Evolutionary conservation across 305 asterid species (phyloP), one percentile per base, ranked within the genome.

Genomic region (Caryopteris hybrid): DNA sequence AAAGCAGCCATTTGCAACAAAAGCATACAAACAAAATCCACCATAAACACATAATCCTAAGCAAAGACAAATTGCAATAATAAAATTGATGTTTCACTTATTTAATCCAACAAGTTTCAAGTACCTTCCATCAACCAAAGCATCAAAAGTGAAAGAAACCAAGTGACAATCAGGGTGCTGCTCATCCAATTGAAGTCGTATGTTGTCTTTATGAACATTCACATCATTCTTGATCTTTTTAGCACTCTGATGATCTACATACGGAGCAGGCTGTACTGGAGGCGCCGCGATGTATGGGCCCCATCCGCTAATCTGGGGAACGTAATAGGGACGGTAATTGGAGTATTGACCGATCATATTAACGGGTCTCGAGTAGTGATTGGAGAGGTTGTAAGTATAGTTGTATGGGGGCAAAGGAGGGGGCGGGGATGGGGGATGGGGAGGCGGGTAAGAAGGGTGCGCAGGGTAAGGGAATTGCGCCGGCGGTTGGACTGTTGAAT

Each of bases 181-280:
- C 65, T 75, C 89, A 68, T 92, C 97, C 67, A 85, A 70, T 36
- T 82, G 87, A 67, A 92, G 73, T 83, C 27, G 78, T 34, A 92
- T 85, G 2, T 91, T 90, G 66, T 88, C 97, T 63, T 86, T 90
- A 58, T 90, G 96, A 64, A 92, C 83, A 78, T 92, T 92, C 33
- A 92, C 90, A 77, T 89, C 90, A 74, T 92, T 92, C 87, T 86
- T 86, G 41, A 92, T 76, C 95, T 88, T 90, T 81, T 88, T 92
- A 1, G 97, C 89, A 55, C 79, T 84, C 74, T 88, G 92, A 51
- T 92, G 98, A 76, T 88, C 95, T 25, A 88, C 96, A 31, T 92
- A 90, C 0, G 96, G 97, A 18, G 84, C 92, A 1, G 74, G 86
- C 47, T 82, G 83, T 5, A 61, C 58, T 22, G 66, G 72, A 12